Evolutionary conservation across 2,329 filamentous ascomycete species (phyloP).

Genomic region (Venturia asperata): DNA sequence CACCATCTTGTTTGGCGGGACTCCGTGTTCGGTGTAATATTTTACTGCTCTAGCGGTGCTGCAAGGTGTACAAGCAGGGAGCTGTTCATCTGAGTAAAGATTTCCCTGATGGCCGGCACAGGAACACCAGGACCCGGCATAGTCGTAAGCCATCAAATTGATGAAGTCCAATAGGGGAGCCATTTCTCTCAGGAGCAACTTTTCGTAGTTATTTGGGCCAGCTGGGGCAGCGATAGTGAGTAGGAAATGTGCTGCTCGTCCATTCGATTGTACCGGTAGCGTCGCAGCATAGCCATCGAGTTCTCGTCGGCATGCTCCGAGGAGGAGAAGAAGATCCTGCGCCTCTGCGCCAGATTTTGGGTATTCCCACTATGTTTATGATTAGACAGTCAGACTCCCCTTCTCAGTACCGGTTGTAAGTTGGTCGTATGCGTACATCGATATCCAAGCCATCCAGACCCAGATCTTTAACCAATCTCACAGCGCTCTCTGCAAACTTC

Average conservation of each 20-base stretch:
- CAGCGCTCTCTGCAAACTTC: constrained; percentile 62
- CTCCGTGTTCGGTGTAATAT: constrained; percentile 57
- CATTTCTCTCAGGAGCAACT: constrained; percentile 37
- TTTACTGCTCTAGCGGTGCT: constrained; percentile 64
- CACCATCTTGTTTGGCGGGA: constrained; percentile 67
- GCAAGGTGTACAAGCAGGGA: constrained; percentile 67
- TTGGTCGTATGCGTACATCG: constrained; percentile 25
- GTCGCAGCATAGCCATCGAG: constrained; percentile 37
- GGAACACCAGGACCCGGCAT: constrained; percentile 71
- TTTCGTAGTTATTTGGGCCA: constrained; percentile 35
- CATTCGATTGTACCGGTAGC: constrained; percentile 23
- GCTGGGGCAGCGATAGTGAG: constrained; percentile 41
- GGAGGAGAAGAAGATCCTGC: constrained; percentile 34
- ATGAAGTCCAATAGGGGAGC: constrained; percentile 42
- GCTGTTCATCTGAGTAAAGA: constrained; percentile 52
- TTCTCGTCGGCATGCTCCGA: constrained; percentile 33
- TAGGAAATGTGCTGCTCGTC: constrained; percentile 34
- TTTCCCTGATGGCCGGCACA: constrained; percentile 74
- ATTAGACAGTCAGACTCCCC: no score
- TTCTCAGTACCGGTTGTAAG: no score
- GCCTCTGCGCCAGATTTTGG: constrained; percentile 37
- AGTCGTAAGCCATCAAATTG: constrained; percentile 48
- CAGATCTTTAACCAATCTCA: constrained; percentile 68
- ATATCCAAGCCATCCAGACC: constrained; percentile 58
- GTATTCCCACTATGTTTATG: constrained; percentile 36